Evolutionary conservation across 306 rosid species (phyloP), one percentile per base, ranked within the genome.

Genomic region (Quercus agrifolia): DNA sequence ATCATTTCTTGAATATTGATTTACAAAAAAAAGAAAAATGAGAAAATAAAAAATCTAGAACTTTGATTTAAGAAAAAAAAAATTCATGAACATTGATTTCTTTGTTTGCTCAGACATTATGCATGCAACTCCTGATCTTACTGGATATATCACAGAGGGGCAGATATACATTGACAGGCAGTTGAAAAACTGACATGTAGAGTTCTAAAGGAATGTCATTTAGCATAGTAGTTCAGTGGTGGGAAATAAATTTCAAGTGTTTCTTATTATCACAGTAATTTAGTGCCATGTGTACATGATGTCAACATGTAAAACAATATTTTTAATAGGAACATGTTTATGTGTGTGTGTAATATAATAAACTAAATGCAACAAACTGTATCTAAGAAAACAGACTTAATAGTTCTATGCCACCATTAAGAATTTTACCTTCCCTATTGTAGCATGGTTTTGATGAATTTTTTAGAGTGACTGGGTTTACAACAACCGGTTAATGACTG

Each of bases 131-230:
- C 98, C 98, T n/a, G 98, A 96, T 80, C 99, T 93, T 79, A 96
- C 99, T 0, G 98, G 99, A 83, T 95, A 95, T 87, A 95, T 95
- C 77, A 95, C 99, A 0, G 97, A 95, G 92, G 99, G 99, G 78
- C 99, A 95, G 88, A 92, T 95, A 41, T 93, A 93, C 85, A 87
- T 96, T 33, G 98, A 93, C 77, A 90, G 98, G 87, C 96, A 96
- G 87, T 89, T 96, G 85, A 66, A 93, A 18, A 91, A 93, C 83
- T 91, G 99, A 91, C 99, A 96, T 93, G 99, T 90, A 56, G 41
- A 76, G 63, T 64, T 77, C 20, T 73, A 64, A 77, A 38, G 44
- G 11, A 38, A 66, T 79, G 75, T 56, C 63, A 11, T 66, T 38
- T n/a, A 25, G 19, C 33, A 15, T 51, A 25, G 33, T 82, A n/a